Evolutionary conservation across 1,284 basidiomycete species (phyloP).

Genomic region (Butyriboletus appendiculatus): DNA sequence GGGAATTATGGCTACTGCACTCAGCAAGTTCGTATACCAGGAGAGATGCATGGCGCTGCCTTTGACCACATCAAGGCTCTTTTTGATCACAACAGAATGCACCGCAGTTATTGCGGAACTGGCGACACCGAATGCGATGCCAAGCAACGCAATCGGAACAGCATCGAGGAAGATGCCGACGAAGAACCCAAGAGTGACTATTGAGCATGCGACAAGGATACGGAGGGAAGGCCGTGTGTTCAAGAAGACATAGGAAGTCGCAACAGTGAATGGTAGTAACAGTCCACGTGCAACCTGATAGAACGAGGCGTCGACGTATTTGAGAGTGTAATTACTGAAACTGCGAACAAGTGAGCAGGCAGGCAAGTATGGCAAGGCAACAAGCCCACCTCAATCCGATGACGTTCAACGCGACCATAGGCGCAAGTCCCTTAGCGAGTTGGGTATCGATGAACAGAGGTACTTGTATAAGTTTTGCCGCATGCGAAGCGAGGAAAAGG

Average conservation of each 20-base stretch:
- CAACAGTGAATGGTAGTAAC: conserved; percentile 84
- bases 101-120: conserved; percentile 78
- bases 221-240: conserved; percentile 69
- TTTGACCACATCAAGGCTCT: conserved; percentile 70
- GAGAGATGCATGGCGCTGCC: conserved; percentile 78
- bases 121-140: conserved; percentile 74
- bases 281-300: conserved; percentile 90
- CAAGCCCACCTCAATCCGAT: conserved; percentile 70
- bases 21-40: conserved; percentile 84
- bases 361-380: neutral
- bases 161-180: conserved; percentile 81
- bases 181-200: conserved; percentile 86
- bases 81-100: conserved; percentile 88
- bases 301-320: conserved; percentile 91
- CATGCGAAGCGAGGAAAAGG: conserved; percentile 67
- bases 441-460: conserved; percentile 59
- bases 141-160: conserved; percentile 57
- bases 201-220: conserved; percentile 66
- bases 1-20: conserved; percentile 65
- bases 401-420: conserved; percentile 75
- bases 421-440: conserved; percentile 68
- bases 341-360: conserved; percentile 38
- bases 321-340: conserved; percentile 88
- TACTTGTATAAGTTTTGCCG: conserved; percentile 60
- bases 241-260: conserved; percentile 73